These are phyloP conservation scores for Monascus purpureus DNA, from an alignment of 495 filamentous ascomycete species.

Conservation along the genomic window DNA sequence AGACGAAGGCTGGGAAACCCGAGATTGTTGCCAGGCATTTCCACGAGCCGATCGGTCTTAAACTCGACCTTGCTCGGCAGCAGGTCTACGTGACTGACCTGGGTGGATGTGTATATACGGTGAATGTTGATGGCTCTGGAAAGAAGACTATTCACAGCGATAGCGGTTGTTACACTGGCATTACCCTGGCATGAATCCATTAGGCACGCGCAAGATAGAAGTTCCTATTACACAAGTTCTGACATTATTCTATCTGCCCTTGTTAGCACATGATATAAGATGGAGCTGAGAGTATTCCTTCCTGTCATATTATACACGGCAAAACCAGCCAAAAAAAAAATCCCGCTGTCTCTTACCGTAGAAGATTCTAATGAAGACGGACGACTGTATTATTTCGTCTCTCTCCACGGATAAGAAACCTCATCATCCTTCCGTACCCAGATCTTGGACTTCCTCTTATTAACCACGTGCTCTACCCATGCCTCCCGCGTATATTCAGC, in stretches of 20 bases:
- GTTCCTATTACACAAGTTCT: too few relatives aligned
- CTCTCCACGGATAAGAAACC: constrained; percentile 68
- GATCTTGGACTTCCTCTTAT: constrained; percentile 79
- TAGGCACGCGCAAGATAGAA: too few relatives aligned
- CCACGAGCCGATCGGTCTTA: constrained; percentile 33
- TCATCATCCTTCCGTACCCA: constrained; percentile 77
- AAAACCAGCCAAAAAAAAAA: too few relatives aligned
- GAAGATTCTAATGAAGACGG: too few relatives aligned
- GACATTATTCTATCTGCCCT: too few relatives aligned
- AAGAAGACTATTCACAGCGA: constrained; percentile 19
- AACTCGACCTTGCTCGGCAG: constrained; percentile 19
- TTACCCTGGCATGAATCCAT: too few relatives aligned
- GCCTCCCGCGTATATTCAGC: constrained; percentile 58
- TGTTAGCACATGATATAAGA: too few relatives aligned
- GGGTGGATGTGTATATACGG: constrained; percentile 30
- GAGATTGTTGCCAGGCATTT: constrained; percentile 26
- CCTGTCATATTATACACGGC: too few relatives aligned
- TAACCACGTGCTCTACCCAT: constrained; percentile 68
- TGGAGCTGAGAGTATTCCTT: too few relatives aligned
- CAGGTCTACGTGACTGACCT: constrained; percentile 32
- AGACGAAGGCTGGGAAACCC: background rate
- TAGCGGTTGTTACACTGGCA: constrained; percentile 15
- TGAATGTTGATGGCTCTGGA: constrained; percentile 25
- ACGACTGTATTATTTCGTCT: constrained; percentile 27
- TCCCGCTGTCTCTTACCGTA: too few relatives aligned